Evolutionary conservation across 1,284 basidiomycete species (phyloP).

Genomic region (Ustilago shanxiensis): DNA sequence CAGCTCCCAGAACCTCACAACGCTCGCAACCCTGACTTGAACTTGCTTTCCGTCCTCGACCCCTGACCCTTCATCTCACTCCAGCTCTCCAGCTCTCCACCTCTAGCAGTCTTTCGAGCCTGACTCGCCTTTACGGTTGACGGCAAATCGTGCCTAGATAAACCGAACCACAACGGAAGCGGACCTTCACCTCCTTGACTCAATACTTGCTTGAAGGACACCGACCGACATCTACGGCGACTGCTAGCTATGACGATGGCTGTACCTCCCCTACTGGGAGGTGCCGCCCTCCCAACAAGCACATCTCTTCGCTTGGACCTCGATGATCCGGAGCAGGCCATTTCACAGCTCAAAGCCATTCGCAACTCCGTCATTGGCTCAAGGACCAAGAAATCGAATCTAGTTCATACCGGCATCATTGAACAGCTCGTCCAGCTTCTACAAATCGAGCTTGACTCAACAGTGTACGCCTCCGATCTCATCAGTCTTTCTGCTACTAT

Average conservation of each 20-base stretch:
- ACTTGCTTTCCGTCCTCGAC: constrained; percentile 6
- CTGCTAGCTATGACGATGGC: constrained; percentile 26
- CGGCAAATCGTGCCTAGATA: neutral
- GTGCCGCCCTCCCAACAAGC: constrained; percentile 6
- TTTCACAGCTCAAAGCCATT: constrained; percentile 46
- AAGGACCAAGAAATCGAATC: constrained; percentile 48
- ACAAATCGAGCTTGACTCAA: constrained; percentile 33
- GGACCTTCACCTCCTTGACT: neutral
- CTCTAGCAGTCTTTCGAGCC: too few species aligned
- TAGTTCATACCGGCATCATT: constrained; percentile 45
- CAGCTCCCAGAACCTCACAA: constrained; percentile 9
- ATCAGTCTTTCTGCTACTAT: constrained; percentile 50
- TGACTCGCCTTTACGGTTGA: neutral
- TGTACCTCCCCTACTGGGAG: constrained; percentile 16
- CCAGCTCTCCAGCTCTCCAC: too few species aligned
- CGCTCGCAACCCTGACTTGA: neutral
- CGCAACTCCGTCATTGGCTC: constrained; percentile 57
- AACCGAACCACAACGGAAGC: too few species aligned
- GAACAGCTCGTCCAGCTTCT: constrained; percentile 48
- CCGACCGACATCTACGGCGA: neutral
- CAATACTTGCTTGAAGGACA: neutral
- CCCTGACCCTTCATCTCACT: too few species aligned
- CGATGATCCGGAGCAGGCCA: constrained; percentile 31
- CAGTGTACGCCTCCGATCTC: constrained; percentile 28
- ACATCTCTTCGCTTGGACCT: constrained; percentile 28